Evolutionary conservation across 768 basidiomycete genomes (phyloP).

Genomic region (Lyophyllum atratum): DNA sequence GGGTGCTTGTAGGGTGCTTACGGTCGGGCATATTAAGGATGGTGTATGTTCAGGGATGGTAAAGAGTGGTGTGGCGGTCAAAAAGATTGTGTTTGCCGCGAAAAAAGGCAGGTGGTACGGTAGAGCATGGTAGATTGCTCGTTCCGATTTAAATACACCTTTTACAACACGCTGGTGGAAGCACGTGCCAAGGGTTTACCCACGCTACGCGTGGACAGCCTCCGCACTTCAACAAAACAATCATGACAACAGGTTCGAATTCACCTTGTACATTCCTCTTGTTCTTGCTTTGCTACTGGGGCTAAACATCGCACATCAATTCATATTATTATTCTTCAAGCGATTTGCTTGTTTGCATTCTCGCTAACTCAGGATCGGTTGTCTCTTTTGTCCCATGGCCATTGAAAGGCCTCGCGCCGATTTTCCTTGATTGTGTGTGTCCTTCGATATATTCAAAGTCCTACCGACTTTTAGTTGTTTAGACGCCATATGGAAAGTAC

Average conservation of each 20-base stretch:
- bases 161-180: background rate
- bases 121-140: background rate
- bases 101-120: background rate
- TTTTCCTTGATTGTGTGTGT: no score
- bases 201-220: background rate
- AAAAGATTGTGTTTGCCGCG: background rate
- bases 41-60: background rate
- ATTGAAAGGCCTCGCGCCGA: no score
- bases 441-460: no score
- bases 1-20: background rate
- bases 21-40: conserved; percentile 8
- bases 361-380: no score
- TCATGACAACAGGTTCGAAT: no score
- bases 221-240: background rate
- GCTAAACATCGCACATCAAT: no score
- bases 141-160: background rate
- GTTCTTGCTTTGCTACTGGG: background rate
- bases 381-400: no score
- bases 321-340: no score
- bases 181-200: background rate
- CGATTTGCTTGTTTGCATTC: no score
- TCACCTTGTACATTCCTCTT: background rate
- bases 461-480: no score
- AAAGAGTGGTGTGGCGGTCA: background rate
- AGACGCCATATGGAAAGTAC: no score